Base-by-base conservation (phyloP, 225 moss, liverwort and hornwort species). In the Lunularia cruciata region DNA sequence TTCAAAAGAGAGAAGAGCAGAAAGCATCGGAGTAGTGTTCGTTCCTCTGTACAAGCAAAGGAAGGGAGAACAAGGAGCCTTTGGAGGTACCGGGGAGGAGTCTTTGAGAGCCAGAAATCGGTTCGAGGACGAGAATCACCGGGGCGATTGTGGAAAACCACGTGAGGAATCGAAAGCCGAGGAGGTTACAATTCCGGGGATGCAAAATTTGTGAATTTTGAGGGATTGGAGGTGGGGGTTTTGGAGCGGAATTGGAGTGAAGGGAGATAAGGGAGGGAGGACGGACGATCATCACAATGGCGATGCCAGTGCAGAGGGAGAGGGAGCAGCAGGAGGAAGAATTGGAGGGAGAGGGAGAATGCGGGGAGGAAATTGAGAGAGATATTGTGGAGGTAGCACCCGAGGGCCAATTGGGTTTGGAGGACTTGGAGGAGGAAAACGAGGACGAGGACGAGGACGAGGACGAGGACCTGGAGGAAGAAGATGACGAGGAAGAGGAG, bases 301-400 rank as follows among this genome's bases (percentile, higher is more conserved):
- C 67, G 1, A 48, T 67, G 49, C 15, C 36, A 28, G 31, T 67
- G 51, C 23, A 25, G 23, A n/a, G 34, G 13, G 60, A 60, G 38
- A 35, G 60, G 18, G 65, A 47, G 30, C 27, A 45, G 65, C 26
- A 65, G 43, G 46, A 45, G 32, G 65, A 23, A 38, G 27, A 65
- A 65, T 47, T 65, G 43, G 65, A 65, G 28, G 46, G 27, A 30
- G 65, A 65, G 46, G 65, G 9, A 6, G 65, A 46, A 45, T 65
- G 65, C 23, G 43, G 45, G 1, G 46, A 38, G 43, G 46, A 65
- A 65, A 45, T 65, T 65, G n/a, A 65, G 15, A 45, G 61, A 45
- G 34, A 31, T 4, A 45, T 45, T 25, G 47, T 45, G 46, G 65
- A 32, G n/a, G 47, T 45, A 23, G 47, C 11, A n/a, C 18, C 7